A percentile compares a stretch with the other conserved stretches of the same genome.
Conservation (phyloP, 495 filamentous ascomycete genomes). For the Penicillium bialowiezense region DNA sequence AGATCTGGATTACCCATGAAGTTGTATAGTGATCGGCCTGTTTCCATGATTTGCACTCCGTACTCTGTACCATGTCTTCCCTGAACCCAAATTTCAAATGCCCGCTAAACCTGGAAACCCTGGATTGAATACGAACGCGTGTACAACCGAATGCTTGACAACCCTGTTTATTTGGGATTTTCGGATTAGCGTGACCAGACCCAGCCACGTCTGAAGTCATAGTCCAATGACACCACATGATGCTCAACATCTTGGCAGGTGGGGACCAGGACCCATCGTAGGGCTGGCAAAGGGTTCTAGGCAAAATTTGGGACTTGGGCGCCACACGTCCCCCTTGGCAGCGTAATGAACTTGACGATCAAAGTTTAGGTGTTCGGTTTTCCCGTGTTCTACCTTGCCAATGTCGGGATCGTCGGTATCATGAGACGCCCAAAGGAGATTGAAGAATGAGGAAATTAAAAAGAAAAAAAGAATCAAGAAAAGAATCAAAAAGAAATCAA, state of each 20-base stretch:
- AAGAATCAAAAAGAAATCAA: neutral
- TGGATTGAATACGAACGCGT: too few relatives aligned
- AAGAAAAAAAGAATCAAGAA: neutral
- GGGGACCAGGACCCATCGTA: conserved; percentile 14
- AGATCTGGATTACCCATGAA: too few relatives aligned
- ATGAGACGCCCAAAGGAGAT: neutral
- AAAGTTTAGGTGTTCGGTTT: too few relatives aligned
- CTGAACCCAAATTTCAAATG: too few relatives aligned
- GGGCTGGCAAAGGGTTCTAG: conserved; percentile 23
- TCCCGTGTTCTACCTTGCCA: too few relatives aligned
- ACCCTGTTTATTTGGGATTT: neutral
- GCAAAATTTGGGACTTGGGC: neutral
- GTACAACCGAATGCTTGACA: neutral
- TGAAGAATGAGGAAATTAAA: too few relatives aligned
- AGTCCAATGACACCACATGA: conserved; percentile 12
- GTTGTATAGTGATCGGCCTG: too few relatives aligned
- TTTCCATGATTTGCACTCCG: too few relatives aligned
- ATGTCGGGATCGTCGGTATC: conserved; percentile 4
- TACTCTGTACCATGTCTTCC: too few relatives aligned
- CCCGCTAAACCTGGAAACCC: too few relatives aligned
- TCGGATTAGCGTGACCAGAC: neutral
- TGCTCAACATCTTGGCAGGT: conserved; percentile 18
- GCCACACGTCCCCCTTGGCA: conserved; percentile 3
- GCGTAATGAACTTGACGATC: too few relatives aligned
- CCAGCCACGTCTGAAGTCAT: conserved; percentile 19